Percentiles rank a stretch among this genome's conserved stretches.
Conservation (phyloP, 768 basidiomycete genomes). For the Xerocomellus amylosporus region DNA sequence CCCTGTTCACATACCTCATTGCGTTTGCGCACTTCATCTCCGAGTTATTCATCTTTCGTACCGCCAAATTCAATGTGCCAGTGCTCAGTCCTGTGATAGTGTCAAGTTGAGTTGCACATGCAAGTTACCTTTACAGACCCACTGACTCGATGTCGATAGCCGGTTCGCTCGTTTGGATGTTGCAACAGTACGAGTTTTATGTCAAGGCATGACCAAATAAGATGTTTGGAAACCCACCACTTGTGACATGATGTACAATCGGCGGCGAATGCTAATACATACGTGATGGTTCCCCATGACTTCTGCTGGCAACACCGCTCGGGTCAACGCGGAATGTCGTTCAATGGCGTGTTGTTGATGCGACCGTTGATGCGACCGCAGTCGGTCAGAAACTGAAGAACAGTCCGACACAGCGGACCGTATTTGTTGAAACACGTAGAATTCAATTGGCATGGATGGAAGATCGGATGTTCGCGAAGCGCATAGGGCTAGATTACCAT, state of each 20-base stretch:
- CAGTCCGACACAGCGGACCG: conserved; percentile 1
- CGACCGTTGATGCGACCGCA: background rate
- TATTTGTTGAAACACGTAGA: conserved; percentile 13
- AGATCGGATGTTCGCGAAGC: background rate
- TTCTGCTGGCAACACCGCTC: background rate
- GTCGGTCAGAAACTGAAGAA: background rate
- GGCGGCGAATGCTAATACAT: background rate
- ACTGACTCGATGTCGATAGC: conserved; percentile 40
- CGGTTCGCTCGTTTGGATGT: conserved; percentile 79
- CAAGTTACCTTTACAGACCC: conserved; percentile 12
- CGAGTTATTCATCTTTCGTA: conserved; percentile 80
- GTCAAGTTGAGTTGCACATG: conserved; percentile 60
- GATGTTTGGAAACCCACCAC: background rate
- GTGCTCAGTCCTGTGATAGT: conserved; percentile 78
- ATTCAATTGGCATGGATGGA: background rate
- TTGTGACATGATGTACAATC: background rate
- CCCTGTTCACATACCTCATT: conserved; percentile 83
- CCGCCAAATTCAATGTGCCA: conserved; percentile 58
- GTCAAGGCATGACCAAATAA: conserved; percentile 39
- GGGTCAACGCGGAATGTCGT: conserved; percentile 10
- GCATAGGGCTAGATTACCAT: background rate
- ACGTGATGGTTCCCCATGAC: background rate
- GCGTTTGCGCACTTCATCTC: conserved; percentile 88
- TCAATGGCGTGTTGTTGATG: background rate
- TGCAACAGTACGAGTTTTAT: conserved; percentile 78